Evolutionary conservation across 2,329 filamentous ascomycete genomes (phyloP).

Genomic region (Diaporthe eres): DNA sequence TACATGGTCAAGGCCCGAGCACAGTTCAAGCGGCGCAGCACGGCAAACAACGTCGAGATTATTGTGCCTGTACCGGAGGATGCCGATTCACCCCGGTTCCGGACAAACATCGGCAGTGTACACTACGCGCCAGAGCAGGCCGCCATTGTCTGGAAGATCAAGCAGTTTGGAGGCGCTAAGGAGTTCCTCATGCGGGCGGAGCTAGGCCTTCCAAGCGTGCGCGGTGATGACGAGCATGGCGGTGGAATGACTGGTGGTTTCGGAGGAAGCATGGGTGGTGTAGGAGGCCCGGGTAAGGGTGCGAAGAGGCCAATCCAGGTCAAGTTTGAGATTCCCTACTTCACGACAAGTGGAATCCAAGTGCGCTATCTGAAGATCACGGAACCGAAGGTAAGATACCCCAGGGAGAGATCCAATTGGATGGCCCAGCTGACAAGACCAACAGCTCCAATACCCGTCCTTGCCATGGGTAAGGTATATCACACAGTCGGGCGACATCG

Average conservation of each 20-base stretch:
- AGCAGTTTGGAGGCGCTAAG: conserved; percentile 98
- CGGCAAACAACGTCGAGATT: conserved; percentile 99
- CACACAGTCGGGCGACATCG: conserved; percentile 97
- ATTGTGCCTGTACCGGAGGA: conserved; percentile 97
- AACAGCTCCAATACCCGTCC: conserved; percentile 95
- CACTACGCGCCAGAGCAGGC: conserved; percentile 98
- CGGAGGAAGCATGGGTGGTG: conserved; percentile 95
- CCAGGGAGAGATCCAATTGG: background rate
- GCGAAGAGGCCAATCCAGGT: conserved; percentile 96
- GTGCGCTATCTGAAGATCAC: conserved; percentile 99
- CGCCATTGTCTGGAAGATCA: conserved; percentile 99
- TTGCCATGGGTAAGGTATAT: conserved; percentile 99
- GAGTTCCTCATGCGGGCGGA: conserved; percentile 99
- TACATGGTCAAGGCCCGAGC: conserved; percentile 99
- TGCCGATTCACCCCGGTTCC: conserved; percentile 94
- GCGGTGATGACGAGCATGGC: conserved; percentile 94
- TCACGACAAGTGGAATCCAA: conserved; percentile 99
- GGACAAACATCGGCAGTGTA: conserved; percentile 96
- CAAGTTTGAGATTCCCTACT: conserved; percentile 99
- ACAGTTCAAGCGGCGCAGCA: conserved; percentile 97
- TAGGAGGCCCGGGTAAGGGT: conserved; percentile 82
- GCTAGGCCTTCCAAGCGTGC: conserved; percentile 91
- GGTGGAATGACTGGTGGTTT: conserved; percentile 99
- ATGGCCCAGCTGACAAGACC: conserved; percentile 16
- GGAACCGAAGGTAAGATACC: conserved; percentile 88